Evolutionary conservation across 2,329 filamentous ascomycete genomes (phyloP).

Genomic region (Cryphonectria naterciae): DNA sequence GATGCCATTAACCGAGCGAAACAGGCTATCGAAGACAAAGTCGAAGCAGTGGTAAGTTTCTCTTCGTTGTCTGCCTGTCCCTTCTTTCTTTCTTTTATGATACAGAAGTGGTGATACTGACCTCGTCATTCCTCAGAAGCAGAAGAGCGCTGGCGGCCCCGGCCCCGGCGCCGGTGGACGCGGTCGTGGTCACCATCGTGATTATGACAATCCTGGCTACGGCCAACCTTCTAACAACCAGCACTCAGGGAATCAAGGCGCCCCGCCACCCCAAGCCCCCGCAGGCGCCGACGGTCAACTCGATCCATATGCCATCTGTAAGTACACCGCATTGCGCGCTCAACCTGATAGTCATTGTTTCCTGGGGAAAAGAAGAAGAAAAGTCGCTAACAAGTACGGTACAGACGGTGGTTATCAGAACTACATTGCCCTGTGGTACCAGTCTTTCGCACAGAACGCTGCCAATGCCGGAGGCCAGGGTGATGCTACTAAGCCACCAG

Average conservation of each 20-base stretch:
- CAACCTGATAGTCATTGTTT: not conserved
- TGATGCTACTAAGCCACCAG: slow-evolving; percentile 31
- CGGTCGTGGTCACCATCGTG: slow-evolving; percentile 48
- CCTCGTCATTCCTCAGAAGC: slow-evolving; percentile 44
- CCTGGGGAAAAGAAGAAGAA: not conserved
- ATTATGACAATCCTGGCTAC: slow-evolving; percentile 59
- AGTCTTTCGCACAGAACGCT: slow-evolving; percentile 55
- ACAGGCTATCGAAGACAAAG: slow-evolving; percentile 86
- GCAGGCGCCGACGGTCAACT: slow-evolving; percentile 53
- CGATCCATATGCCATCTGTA: slow-evolving; percentile 78
- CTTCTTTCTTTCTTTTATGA: not conserved
- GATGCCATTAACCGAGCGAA: slow-evolving; percentile 83
- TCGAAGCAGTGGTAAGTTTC: slow-evolving; percentile 78
- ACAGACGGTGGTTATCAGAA: slow-evolving; percentile 79
- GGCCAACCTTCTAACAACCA: slow-evolving; percentile 52
- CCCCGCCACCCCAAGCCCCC: slow-evolving; percentile 42
- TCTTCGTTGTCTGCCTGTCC: not conserved
- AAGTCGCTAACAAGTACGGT: slow-evolving; percentile 33
- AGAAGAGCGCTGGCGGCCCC: slow-evolving; percentile 56
- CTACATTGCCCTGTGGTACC: slow-evolving; percentile 81
- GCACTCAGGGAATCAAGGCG: slow-evolving; percentile 48
- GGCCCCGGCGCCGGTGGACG: slow-evolving; percentile 45
- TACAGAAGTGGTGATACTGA: slow-evolving; percentile 36
- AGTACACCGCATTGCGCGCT: slow-evolving; percentile 37
- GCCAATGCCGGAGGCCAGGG: slow-evolving; percentile 29